Percentiles rank a stretch among this genome's conserved stretches.
These are phyloP conservation scores for Termitomyces sp. DNA, from an alignment of 768 basidiomycete genomes.

Conservation along the genomic window DNA sequence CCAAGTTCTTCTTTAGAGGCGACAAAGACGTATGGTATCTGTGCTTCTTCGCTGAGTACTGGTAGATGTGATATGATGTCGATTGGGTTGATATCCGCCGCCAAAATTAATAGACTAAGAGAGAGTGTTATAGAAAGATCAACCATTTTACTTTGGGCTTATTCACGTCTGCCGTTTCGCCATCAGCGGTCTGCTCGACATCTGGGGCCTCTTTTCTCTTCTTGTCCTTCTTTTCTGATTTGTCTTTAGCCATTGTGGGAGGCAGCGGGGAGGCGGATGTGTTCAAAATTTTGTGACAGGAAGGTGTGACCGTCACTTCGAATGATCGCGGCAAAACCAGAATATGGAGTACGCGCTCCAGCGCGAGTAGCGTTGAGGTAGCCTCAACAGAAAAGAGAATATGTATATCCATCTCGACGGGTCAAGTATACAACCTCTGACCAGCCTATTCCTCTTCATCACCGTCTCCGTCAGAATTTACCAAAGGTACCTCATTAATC, in stretches of 20 bases:
- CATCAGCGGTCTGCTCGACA: conserved; percentile 36
- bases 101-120: conserved; percentile 78
- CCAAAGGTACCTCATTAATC: conserved; percentile 27
- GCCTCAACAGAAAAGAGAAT: not conserved
- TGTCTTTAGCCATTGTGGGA: conserved; percentile 60
- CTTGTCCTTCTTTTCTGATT: conserved; percentile 71
- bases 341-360: too few relatives aligned
- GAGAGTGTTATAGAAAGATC: not conserved
- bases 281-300: conserved; percentile 13
- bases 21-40: conserved; percentile 87
- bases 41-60: conserved; percentile 88
- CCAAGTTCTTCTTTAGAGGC: conserved; percentile 94
- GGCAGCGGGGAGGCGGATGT: not conserved
- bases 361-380: not conserved
- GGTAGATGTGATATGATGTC: conserved; percentile 98
- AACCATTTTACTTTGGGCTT: conserved; percentile 22
- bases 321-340: not conserved
- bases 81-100: conserved; percentile 95
- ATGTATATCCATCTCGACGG: too few relatives aligned
- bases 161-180: conserved; percentile 39
- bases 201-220: conserved; percentile 49
- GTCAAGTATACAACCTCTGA: not conserved
- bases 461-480: conserved; percentile 19
- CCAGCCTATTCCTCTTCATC: not conserved
- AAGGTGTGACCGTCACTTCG: conserved; percentile 9